Evolutionary conservation across 208 protist species (phyloP).

Genomic region (Crithidia acanthocephali): DNA sequence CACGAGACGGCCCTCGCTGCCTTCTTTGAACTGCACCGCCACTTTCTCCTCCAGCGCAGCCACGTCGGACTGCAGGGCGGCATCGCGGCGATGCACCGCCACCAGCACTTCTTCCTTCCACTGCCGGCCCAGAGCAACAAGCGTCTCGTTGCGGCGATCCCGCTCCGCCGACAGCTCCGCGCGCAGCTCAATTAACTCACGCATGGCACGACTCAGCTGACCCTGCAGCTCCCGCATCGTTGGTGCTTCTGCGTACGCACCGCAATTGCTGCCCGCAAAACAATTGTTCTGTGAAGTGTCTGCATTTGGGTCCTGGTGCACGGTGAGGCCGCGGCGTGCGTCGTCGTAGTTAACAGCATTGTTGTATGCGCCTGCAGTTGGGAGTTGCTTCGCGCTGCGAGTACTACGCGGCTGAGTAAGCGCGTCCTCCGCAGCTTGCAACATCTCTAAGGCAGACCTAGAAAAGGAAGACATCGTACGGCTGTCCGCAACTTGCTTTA

Average conservation of each 20-base stretch:
- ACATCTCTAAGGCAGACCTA: slow-evolving; percentile 55
- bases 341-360: background rate
- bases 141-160: slow-evolving; percentile 57
- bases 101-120: slow-evolving; percentile 82
- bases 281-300: no score
- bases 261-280: background rate
- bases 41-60: slow-evolving; percentile 51
- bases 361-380: background rate
- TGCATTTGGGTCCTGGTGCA: slow-evolving; percentile 1
- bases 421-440: slow-evolving; percentile 68
- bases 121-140: slow-evolving; percentile 59
- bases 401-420: slow-evolving; percentile 37
- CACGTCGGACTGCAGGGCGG: slow-evolving; percentile 54
- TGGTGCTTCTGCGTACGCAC: background rate
- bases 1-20: slow-evolving; percentile 36
- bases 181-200: slow-evolving; percentile 63
- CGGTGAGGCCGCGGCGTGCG: background rate
- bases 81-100: slow-evolving; percentile 62
- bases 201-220: slow-evolving; percentile 64
- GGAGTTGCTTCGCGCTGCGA: background rate
- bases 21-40: slow-evolving; percentile 38
- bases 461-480: slow-evolving; percentile 76
- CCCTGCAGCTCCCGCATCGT: slow-evolving; percentile 49
- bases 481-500: no score
- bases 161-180: slow-evolving; percentile 66